phyloP scores from a whole-genome alignment of 164 flowering plant genomes.

The Aristolochia fimbriata region DNA sequence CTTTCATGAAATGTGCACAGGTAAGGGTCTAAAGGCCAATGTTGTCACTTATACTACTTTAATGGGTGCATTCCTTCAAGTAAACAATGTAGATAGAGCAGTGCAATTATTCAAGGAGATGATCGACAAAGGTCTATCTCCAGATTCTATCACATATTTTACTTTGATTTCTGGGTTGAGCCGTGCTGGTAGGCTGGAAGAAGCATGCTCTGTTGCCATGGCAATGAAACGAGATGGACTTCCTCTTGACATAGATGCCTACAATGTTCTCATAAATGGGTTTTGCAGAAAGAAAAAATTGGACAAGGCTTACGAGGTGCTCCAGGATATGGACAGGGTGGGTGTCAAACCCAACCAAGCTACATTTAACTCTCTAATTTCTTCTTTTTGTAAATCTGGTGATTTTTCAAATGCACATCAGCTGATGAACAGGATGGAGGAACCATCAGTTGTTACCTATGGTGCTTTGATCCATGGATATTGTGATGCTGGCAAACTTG shows the following conservation, averaged over 20 bases:
- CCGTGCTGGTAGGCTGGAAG: constrained; percentile 54
- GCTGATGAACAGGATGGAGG: constrained; percentile 42
- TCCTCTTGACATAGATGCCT: constrained; percentile 38
- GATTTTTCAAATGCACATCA: constrained; percentile 31
- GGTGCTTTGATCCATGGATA: constrained; percentile 69
- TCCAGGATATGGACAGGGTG: constrained; percentile 52
- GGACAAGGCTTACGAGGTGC: constrained; percentile 44
- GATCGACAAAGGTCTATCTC: constrained; percentile 22
- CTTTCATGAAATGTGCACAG: constrained; percentile 29
- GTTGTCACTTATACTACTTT: constrained; percentile 44
- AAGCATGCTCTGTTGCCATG: constrained; percentile 33
- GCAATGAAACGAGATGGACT: constrained; percentile 60
- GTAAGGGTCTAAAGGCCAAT: constrained; percentile 48
- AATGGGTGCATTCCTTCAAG: constrained; percentile 54
- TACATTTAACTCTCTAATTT: constrained; percentile 68
- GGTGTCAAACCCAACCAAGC: constrained; percentile 43
- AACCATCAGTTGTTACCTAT: constrained; percentile 59
- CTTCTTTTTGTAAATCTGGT: constrained; percentile 45
- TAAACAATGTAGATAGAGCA: constrained; percentile 51
- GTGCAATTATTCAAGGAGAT: constrained; percentile 53
- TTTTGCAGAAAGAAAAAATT: constrained; percentile 54
- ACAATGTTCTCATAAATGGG: constrained; percentile 55
- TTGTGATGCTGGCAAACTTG: constrained; percentile 35
- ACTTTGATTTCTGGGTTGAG: constrained; percentile 57
- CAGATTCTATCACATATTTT: constrained; percentile 60